Evolutionary conservation across 1,284 basidiomycete genomes (phyloP).

Genomic region (Stygiomarasmius scandens): DNA sequence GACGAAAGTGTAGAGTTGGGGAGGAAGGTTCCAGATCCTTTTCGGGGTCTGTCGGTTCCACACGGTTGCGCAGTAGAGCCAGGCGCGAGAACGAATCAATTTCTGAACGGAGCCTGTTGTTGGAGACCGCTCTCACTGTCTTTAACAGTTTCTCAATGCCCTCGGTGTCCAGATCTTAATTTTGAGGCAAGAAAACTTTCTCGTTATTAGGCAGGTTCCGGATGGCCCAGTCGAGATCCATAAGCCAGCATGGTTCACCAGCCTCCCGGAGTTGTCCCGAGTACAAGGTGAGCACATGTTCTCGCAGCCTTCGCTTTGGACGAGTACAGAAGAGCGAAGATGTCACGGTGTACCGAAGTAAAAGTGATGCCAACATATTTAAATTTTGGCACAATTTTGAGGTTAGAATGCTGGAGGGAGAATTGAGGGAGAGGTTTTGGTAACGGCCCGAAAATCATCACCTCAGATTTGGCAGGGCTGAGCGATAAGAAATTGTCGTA

Average conservation of each 20-base stretch:
- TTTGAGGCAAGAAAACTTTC: background rate
- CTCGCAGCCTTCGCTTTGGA: background rate
- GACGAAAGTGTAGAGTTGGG: background rate
- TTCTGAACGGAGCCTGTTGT: background rate
- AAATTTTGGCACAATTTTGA: conserved; percentile 5
- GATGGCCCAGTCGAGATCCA: conserved; percentile 3
- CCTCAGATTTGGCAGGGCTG: no score
- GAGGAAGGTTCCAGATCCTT: background rate
- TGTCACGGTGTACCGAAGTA: background rate
- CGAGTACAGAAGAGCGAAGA: conserved; percentile 7
- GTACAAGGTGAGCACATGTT: background rate
- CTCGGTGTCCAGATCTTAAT: background rate
- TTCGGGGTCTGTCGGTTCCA: background rate
- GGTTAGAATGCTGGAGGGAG: conserved; percentile 24
- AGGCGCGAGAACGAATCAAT: background rate
- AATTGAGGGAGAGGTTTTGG: conserved; percentile 9
- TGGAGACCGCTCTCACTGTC: background rate
- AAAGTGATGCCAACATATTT: conserved; percentile 15
- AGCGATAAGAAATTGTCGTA: no score
- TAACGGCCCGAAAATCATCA: no score
- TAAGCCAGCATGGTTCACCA: background rate
- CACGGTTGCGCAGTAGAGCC: background rate
- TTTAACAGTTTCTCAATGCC: background rate
- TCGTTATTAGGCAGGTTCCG: background rate
- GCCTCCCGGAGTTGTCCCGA: conserved; percentile 1